Conservation (phyloP, 176 grass and related monocot genomes). For the Aechmea fasciata region DNA sequence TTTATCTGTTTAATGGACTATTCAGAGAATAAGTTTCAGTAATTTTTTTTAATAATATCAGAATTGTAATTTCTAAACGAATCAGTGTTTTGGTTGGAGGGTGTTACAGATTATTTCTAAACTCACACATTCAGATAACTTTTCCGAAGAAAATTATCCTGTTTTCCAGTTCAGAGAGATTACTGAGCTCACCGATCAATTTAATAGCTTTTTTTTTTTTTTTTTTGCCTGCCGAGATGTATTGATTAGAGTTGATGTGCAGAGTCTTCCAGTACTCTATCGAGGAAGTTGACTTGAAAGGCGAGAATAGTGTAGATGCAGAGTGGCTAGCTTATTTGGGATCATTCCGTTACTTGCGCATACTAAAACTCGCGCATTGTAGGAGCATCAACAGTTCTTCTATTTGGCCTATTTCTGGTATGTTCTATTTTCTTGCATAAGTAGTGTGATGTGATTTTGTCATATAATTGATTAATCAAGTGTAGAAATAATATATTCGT, state of each 20-base stretch:
- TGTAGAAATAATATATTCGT: too few relatives aligned
- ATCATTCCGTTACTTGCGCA: constrained; percentile 38
- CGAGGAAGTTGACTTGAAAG: constrained; percentile 59
- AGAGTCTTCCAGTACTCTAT: constrained; percentile 63
- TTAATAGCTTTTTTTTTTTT: not conserved
- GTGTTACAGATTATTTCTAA: too few relatives aligned
- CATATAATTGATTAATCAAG: too few relatives aligned
- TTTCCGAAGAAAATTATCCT: too few relatives aligned
- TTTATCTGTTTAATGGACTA: too few relatives aligned
- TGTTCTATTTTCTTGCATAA: not conserved
- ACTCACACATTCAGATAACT: too few relatives aligned
- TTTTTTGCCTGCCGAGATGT: not conserved
- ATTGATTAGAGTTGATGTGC: constrained; percentile 3
- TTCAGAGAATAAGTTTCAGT: too few relatives aligned
- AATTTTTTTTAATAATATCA: too few relatives aligned
- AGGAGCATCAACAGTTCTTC: constrained; percentile 47
- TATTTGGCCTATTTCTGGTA: constrained; percentile 64
- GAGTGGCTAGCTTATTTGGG: constrained; percentile 90
- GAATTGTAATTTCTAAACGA: too few relatives aligned
- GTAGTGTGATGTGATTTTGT: not conserved
- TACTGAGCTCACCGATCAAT: not conserved
- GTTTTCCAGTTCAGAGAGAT: too few relatives aligned
- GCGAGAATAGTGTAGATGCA: constrained; percentile 30
- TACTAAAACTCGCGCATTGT: constrained; percentile 64
- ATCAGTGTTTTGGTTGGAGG: too few relatives aligned